Base-by-base conservation (phyloP, 2,329 filamentous ascomycete species). In the Neopestalotiopsis sp. region DNA sequence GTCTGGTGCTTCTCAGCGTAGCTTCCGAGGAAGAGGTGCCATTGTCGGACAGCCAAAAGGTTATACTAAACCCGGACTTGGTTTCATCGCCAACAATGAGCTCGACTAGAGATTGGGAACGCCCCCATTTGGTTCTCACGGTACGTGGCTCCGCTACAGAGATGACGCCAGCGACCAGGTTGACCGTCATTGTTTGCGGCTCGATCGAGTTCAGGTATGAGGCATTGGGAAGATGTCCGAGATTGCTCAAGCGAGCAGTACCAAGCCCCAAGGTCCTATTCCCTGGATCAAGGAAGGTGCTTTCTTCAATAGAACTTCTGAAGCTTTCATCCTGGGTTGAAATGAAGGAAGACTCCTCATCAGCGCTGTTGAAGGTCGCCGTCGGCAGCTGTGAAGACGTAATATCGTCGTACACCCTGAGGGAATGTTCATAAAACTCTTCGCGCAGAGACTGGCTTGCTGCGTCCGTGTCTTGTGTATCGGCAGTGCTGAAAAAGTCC, bases 11-110 rank as follows among this genome's bases (percentile, higher is more conserved):
- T 30, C 69, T 73, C n/a, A 79, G 61, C n/a, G 71, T 68, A 1
- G 59, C 59, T 45, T 72, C 72, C 3, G 73, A 63, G 5, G 72
- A 28, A 9, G 73, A 72, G 38, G 77, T 76, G 12, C 69, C 61
- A 3, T 79, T 69, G 83, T 78, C 56, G 74, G 71, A 72, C 1
- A 97, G 82, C 95, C 95, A 98, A 78, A 97, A 94, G 2, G 92
- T 95, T 67, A 98, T 85, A 34, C 87, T 89, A 80, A 98, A 97
- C 2, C 92, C 92, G 0, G 93, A 89, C 71, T 87, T 89, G 0
- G 94, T 97, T 65, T 97, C 93, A 78, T 98, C 95, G 5, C 93
- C 95, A 1, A 98, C 89, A 1, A 95, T 83, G 2, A 96, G 79
- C 79, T 97, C 94, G 56, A 95, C 83, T 3, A 97, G 85, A 5